phyloP scores from a whole-genome alignment of 441 rosid genomes.

The Dalechampia spathulata region DNA sequence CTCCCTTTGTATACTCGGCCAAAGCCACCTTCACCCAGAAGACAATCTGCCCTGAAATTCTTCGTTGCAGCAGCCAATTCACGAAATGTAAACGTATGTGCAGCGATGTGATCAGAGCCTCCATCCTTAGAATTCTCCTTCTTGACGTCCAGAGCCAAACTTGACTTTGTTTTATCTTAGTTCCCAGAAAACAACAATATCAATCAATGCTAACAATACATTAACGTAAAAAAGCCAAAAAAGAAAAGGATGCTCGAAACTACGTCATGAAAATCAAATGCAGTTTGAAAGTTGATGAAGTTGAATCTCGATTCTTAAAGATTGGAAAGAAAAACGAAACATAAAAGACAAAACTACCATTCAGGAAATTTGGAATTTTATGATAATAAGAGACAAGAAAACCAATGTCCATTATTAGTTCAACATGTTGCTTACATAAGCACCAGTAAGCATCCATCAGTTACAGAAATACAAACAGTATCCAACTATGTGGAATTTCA shows the following conservation, averaged over 20 bases:
- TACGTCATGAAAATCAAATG: constrained; percentile 4
- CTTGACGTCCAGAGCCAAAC: constrained; percentile 21
- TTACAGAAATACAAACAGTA: background rate
- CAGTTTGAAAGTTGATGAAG: background rate
- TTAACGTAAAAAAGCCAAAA: background rate
- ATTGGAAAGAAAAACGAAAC: constrained; percentile 5
- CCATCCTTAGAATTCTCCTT: constrained; percentile 39
- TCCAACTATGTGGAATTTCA: background rate
- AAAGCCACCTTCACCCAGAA: constrained; percentile 66
- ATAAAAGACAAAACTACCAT: background rate
- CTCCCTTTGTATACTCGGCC: constrained; percentile 65
- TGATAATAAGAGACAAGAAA: background rate
- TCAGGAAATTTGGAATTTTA: constrained; percentile 3
- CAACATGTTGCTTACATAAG: background rate
- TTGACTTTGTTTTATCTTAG: constrained; percentile 36
- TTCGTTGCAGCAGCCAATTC: constrained; percentile 60
- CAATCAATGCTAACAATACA: background rate
- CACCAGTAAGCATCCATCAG: constrained; percentile 3
- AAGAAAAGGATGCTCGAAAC: background rate
- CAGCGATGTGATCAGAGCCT: constrained; percentile 46
- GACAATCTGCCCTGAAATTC: constrained; percentile 64
- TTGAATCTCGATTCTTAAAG: background rate
- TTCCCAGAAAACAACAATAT: constrained; percentile 9
- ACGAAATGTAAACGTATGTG: constrained; percentile 55
- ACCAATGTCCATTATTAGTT: background rate